phyloP scores from a whole-genome alignment of 1,284 basidiomycete species.

The Ceratobasidium sp. region DNA sequence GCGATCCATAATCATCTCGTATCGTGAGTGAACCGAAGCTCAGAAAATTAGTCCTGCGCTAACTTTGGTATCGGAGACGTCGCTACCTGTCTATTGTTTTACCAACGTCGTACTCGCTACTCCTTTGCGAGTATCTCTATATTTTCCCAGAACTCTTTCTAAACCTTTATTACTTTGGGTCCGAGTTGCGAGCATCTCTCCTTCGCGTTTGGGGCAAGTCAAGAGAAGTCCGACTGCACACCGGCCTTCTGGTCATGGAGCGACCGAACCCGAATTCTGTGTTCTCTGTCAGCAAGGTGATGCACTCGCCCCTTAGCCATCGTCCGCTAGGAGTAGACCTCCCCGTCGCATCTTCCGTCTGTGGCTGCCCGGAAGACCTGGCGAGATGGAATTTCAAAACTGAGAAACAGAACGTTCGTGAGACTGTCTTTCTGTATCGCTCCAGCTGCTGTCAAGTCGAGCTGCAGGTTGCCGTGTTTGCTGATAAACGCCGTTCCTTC shows the following conservation, averaged over 20 bases:
- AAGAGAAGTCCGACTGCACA: not conserved
- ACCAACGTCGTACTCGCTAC: not conserved
- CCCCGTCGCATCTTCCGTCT: not conserved
- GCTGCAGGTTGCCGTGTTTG: not conserved
- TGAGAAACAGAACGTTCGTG: not conserved
- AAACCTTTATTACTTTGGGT: conserved; percentile 22
- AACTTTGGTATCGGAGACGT: not conserved
- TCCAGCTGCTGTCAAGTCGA: conserved; percentile 6
- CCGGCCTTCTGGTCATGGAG: conserved; percentile 11
- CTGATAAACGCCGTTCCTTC: not conserved
- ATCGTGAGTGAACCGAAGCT: not conserved
- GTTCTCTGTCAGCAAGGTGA: not conserved
- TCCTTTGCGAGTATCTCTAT: conserved; percentile 6
- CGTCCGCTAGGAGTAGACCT: not conserved
- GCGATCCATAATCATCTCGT: not conserved
- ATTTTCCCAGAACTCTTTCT: not conserved
- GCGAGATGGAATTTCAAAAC: not conserved
- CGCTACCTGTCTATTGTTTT: conserved; percentile 1
- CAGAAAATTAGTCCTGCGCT: not conserved
- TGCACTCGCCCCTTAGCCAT: not conserved
- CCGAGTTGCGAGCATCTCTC: not conserved
- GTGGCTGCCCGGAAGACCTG: not conserved
- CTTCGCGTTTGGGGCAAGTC: conserved; percentile 7
- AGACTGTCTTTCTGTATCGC: conserved; percentile 2
- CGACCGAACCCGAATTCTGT: not conserved